Evolutionary conservation across 495 filamentous ascomycete species (phyloP), one percentile per base, ranked within the genome.

Genomic region (Penicillium malachiteum): DNA sequence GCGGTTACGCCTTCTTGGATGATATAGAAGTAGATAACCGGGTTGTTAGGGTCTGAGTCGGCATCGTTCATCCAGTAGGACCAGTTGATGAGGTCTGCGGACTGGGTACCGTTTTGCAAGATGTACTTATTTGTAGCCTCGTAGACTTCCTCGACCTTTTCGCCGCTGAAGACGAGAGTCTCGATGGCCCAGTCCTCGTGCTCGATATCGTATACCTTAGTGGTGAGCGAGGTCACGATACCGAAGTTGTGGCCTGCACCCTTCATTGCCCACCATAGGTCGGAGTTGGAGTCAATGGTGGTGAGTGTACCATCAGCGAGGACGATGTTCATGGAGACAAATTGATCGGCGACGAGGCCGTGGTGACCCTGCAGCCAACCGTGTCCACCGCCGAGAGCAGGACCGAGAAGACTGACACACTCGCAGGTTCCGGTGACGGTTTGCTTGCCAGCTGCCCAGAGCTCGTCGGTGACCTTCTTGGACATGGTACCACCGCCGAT

Each of bases 191-290:
- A 81, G 50, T 75, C 59, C 3, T 18, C 50, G 42, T 74, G 33
- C 53, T 70, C 37, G 40, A 70, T 70, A 31, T 79, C 74, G 62
- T 79, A 81, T 42, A 82, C 67, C 65, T 79, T 78, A 41, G 58
- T 56, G 32, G 72, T 77, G 32, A 78, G 59, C 9, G 72, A 77
- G 16, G 71, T 71, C 21, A 87, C 77, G 60, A 86, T 81, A 47
- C 83, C 84, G 53, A 86, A 86, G 64, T 86, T 86, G 62, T 83
- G 78, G 5, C 84, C 83, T 34, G 82, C 84, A 6, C 84, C 84
- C 47, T 71, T 68, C 51, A 87, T 62, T 8, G 73, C 83, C 80
- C 81, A 84, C 60, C 68, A 85, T 47, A 85, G 75, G 31, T 84
- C 77, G 12, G 75, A 65, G 48, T 67, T 66, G 8, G 67, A 45